phyloP scores from a whole-genome alignment of 164 flowering plant species.

The Chimonanthus praecox region DNA sequence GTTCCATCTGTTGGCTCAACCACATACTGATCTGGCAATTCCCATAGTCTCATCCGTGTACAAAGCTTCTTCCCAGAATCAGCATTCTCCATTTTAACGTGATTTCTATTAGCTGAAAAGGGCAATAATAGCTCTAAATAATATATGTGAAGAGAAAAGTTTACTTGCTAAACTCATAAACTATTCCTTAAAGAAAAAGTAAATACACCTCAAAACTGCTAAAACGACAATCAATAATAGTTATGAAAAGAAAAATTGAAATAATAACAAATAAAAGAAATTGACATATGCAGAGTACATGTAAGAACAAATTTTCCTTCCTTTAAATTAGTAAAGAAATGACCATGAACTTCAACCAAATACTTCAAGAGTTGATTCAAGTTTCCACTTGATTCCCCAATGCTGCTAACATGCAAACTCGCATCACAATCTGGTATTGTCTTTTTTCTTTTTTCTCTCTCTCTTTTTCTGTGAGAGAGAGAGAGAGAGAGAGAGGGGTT shows the following conservation, averaged over 20 bases:
- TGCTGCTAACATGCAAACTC: background rate
- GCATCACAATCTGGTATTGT: background rate
- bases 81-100: constrained; percentile 53
- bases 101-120: constrained; percentile 15
- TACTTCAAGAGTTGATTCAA: background rate
- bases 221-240: too few relatives aligned
- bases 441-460: too few relatives aligned
- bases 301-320: background rate
- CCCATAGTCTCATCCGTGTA: constrained; percentile 83
- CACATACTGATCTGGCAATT: constrained; percentile 80
- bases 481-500: background rate
- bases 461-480: background rate
- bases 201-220: too few relatives aligned
- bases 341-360: background rate
- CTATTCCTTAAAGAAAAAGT: too few relatives aligned
- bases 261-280: background rate
- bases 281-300: background rate
- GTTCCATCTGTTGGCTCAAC: constrained; percentile 90
- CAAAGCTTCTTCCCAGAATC: constrained; percentile 54
- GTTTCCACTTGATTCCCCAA: background rate
- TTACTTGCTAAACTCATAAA: too few relatives aligned
- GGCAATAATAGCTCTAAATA: too few relatives aligned
- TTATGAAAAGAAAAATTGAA: background rate
- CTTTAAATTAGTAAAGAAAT: background rate
- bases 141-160: too few relatives aligned